Base-by-base conservation (phyloP, 805 yeast species). In the Nakazawaea anatomiae region DNA sequence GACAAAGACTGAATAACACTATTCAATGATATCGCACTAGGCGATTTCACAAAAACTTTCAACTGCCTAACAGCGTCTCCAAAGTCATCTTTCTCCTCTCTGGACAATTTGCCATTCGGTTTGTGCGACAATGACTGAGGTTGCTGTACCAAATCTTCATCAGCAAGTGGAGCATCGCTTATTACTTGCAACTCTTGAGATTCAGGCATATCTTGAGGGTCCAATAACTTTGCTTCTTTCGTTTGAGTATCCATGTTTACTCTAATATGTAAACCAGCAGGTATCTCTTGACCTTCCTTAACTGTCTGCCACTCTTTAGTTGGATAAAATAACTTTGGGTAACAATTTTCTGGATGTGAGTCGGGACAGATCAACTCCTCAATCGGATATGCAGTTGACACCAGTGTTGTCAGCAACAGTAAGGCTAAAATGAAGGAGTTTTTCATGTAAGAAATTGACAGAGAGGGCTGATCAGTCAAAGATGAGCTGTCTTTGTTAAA, bases 221-320 rank as follows among this genome's bases (percentile, higher is more conserved):
- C 76, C 54, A 80, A 57, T 5, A 85, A 54, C 56, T 81, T 86
- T 1, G 96, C 97, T 64, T 85, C 87, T 58, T 76, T 80, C 30
- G 68, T 65, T 18, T 85, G 83, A 0, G 90, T 82, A n/a, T 84
- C 88, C 52, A 90, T 67, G 62, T 89, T 84, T 57, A 91, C 59
- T 56, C 88, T 73, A 10, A 90, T 80, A 64, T 87, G 91, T 35
- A 87, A 66, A 0, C 97, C 98, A 6, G 78, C 79, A 0, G 97
- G 96, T 4, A 91, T 74, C 6, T 77, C 74, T 60, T 89, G 96
- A n/a, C 83, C 89, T 45, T 78, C 83, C 57, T 68, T 73, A 5
- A 91, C 77, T 1, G 61, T 61, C 67, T 83, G 81, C 96, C 96
- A 91, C 55, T 85, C 79, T 1, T 61, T 54, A 0, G 82, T 66